Base-by-base conservation (phyloP, 2,329 filamentous ascomycete species). In the Paraphaeosphaeria sporulosa region DNA sequence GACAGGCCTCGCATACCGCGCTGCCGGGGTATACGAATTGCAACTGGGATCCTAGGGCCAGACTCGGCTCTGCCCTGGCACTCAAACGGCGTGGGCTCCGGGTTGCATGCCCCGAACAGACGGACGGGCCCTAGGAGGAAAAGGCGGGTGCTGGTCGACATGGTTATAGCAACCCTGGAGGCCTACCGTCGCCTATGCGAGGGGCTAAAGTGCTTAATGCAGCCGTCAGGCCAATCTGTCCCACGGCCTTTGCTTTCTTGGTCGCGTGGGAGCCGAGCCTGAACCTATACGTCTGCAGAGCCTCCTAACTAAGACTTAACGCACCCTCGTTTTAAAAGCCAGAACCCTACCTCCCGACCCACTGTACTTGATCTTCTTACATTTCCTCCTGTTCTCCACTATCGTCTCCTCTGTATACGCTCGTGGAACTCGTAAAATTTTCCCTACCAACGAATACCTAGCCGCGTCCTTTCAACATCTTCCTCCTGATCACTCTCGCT, bases 171-270 rank as follows among this genome's bases (percentile, higher is more conserved):
- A 63, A 64, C 59, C 61, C 64, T 59, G 61, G 59, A 61, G 49
- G 62, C 64, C 65, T 67, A 61, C 67, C 62, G 61, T 64, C 67
- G 67, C 68, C 61, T 69, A 69, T 71, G 70, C 71, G 68, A 72
- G 65, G 68, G 67, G 64, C 61, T 66, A 70, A 72, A 67, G 48
- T 62, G 65, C 63, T 65, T 64, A 64, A 68, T 69, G 66, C 58
- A 67, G 59, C 64, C 53, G 58, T 60, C 66, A 71, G 64, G 63
- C 65, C 70, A 74, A 68, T 67, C 63, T 70, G 69, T 72, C 66
- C 61, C 69, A 74, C 66, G 63, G 65, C 62, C 64, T 71, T 61
- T 53, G 50, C 32, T 21, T 17, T 60, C 51, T 57, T 63, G 50
- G 60, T 62, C 62, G 62, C 64, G 64, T 61, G 58, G 54, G 59